phyloP scores from a whole-genome alignment of 805 yeast species.

The Yueomyces sinensis region DNA sequence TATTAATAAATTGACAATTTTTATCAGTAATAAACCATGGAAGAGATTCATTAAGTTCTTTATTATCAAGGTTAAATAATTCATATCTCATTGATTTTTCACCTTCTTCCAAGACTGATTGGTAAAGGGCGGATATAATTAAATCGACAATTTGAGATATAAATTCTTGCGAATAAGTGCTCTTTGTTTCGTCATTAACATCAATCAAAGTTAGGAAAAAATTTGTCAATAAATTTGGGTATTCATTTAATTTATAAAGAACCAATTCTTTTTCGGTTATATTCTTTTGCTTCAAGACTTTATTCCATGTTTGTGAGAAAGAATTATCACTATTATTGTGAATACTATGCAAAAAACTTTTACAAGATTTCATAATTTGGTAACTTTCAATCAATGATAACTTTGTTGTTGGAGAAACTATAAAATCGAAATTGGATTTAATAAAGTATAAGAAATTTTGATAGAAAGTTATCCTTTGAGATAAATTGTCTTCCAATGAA shows the following conservation, averaged over 20 bases:
- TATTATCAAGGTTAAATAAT: constrained; percentile 21
- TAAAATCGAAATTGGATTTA: constrained; percentile 31
- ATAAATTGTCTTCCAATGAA: constrained; percentile 38
- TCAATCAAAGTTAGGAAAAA: constrained; percentile 12
- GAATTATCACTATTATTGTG: constrained; percentile 1
- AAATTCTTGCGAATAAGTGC: constrained; percentile 3
- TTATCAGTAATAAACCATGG: constrained; percentile 39
- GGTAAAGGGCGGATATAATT: constrained; percentile 15
- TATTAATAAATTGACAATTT: constrained; percentile 28
- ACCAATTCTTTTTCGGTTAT: constrained; percentile 14
- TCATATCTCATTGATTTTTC: constrained; percentile 28
- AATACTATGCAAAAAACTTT: constrained; percentile 27
- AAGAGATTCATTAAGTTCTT: constrained; percentile 17
- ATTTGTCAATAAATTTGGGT: constrained; percentile 15
- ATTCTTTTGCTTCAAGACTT: constrained; percentile 2
- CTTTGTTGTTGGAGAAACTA: constrained; percentile 26
- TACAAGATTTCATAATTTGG: constrained; percentile 37
- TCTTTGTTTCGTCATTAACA: background rate
- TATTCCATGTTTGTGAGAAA: constrained; percentile 6
- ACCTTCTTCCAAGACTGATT: constrained; percentile 24
- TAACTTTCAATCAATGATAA: constrained; percentile 27
- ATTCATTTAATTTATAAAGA: constrained; percentile 11
- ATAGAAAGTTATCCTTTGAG: constrained; percentile 33
- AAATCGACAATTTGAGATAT: constrained; percentile 13
- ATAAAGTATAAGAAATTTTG: constrained; percentile 33